These are phyloP conservation scores for Claviceps capensis DNA, from an alignment of 2,329 filamentous ascomycete genomes.

Conservation along the genomic window DNA sequence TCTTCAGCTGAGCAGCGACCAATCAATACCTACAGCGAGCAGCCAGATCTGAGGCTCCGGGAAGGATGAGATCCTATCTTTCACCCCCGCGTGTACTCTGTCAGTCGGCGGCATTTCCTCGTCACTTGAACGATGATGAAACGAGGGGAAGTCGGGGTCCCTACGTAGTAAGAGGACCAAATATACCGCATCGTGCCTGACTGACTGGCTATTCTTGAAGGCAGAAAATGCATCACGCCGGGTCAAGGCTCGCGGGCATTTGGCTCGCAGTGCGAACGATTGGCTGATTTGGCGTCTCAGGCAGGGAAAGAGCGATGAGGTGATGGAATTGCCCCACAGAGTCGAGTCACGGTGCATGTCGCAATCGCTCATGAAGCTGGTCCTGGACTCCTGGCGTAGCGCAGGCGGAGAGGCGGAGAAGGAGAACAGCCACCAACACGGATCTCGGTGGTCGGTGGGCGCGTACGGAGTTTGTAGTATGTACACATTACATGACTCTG, in stretches of 20 bases:
- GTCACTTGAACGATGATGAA: neutral
- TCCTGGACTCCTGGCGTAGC: neutral
- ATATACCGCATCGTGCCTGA: neutral
- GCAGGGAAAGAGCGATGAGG: conserved; percentile 5
- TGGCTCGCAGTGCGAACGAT: neutral
- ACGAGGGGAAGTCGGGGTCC: neutral
- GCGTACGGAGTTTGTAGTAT: too few species aligned
- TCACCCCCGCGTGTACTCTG: neutral
- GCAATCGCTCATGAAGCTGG: conserved; percentile 4
- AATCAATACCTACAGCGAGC: neutral
- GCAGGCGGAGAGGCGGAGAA: neutral
- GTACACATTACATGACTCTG: neutral
- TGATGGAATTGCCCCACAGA: conserved; percentile 4
- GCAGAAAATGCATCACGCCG: neutral
- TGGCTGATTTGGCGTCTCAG: neutral
- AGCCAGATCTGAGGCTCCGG: neutral
- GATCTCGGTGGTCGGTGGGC: too few species aligned
- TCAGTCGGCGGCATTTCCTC: neutral
- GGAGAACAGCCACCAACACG: neutral
- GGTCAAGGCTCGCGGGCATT: neutral
- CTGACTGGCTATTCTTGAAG: neutral
- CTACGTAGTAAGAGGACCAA: neutral
- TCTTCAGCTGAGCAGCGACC: too few species aligned
- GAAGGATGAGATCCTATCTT: neutral
- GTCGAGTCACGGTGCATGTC: conserved; percentile 2